Base-by-base conservation (phyloP, 1,284 basidiomycete genomes). In the Cutaneotrichosporon sp. region DNA sequence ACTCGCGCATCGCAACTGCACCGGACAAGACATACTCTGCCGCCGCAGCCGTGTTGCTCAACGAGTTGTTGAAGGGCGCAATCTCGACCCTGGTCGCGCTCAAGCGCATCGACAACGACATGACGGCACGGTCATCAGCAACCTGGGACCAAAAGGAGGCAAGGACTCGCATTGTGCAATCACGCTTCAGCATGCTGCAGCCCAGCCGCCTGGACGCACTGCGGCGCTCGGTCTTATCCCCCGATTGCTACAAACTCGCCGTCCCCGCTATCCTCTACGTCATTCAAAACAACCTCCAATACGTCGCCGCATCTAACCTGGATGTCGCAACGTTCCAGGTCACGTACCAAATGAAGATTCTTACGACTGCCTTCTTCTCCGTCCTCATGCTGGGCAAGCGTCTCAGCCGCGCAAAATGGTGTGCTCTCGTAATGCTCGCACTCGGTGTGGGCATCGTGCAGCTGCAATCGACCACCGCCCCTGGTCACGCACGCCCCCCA, bases 241-340 rank as follows among this genome's bases (percentile, higher is more conserved):
- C 80, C 3, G 93, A 97, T 75, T 92, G 89, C 76, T 96, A 91
- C 90, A 97, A 96, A 74, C 82, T 97, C 17, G 90, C 90, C 24
- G 92, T 97, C 59, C 94, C 94, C 10, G 94, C 94, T 10, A 82
- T 97, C 54, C 86, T 97, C 62, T 98, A 97, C 57, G 90, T 94
- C 64, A 83, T 94, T 54, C 93, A 97, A 77, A 97, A 97, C 79
- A 92, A 91, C 74, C 80, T 97, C 35, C 93, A 97, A 74, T 97
- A 91, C 75, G 86, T 94, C 54, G 93, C 93, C 14, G 87, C 88
- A 22, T 86, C 87, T 52, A 96, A 97, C 71, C 81, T 97, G 54
- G 88, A 91, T 55, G 90, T 90, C 19, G 90, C 93, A 12, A 93
- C 92, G 17, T 97, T 97, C 77, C 74, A 75, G 56, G 77, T 93